phyloP scores from a whole-genome alignment of 306 rosid species.

The Malus orientalis region DNA sequence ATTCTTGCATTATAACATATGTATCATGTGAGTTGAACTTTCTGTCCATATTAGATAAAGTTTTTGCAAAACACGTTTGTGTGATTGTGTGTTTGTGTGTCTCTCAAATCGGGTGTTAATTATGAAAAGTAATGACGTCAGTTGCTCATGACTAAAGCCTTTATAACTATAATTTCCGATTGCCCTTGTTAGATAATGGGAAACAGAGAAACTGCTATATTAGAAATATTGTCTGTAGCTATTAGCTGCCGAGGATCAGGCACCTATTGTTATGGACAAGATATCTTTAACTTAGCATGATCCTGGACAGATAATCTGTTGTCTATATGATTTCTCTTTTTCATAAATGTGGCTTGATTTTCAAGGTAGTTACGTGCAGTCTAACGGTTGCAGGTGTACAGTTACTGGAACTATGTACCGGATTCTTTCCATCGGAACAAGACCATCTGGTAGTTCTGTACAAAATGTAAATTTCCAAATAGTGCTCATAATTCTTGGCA shows the following conservation, averaged over 20 bases:
- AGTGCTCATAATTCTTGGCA: background rate
- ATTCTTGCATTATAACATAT: background rate
- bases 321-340: background rate
- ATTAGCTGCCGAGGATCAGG: too few species aligned
- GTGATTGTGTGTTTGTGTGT: background rate
- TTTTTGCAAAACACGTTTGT: background rate
- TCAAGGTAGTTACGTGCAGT: background rate
- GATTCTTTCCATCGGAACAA: slow-evolving; percentile 20
- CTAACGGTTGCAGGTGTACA: slow-evolving; percentile 24
- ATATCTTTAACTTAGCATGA: too few species aligned
- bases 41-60: background rate
- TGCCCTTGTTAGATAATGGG: background rate
- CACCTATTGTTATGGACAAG: background rate
- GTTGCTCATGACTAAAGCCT: background rate
- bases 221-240: background rate
- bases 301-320: background rate
- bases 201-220: background rate
- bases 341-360: background rate
- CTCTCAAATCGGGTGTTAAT: background rate
- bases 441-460: slow-evolving; percentile 7
- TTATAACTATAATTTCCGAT: background rate
- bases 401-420: background rate
- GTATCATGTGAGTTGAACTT: slow-evolving; percentile 16
- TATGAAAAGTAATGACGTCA: background rate
- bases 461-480: slow-evolving; percentile 18